Percentiles rank a stretch among this genome's conserved stretches.
phyloP scores from a whole-genome alignment of 176 grass and related monocot genomes.

The Oryza meridionalis region DNA sequence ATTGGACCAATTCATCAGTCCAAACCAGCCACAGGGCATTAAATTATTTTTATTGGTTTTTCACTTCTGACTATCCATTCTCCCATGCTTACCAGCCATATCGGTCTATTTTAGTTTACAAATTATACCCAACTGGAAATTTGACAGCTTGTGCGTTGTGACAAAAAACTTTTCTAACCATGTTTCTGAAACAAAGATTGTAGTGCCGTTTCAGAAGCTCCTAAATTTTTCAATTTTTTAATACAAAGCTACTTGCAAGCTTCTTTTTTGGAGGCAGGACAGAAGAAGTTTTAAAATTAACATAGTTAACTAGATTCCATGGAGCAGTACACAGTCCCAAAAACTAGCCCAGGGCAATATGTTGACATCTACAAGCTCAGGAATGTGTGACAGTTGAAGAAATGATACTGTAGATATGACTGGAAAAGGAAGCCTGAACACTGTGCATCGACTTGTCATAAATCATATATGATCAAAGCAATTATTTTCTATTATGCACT shows the following conservation, averaged over 20 bases:
- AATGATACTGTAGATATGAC: slow-evolving; percentile 3
- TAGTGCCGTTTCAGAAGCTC: neutral
- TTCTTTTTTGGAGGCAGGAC: slow-evolving; percentile 10
- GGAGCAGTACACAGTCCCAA: neutral
- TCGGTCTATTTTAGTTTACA: neutral
- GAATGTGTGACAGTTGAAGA: neutral
- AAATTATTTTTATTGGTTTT: neutral
- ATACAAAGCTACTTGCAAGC: slow-evolving; percentile 17
- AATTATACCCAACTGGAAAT: neutral
- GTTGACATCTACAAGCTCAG: slow-evolving; percentile 6
- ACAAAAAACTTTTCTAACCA: neutral
- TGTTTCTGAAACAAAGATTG: neutral
- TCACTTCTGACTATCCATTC: neutral
- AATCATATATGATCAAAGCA: slow-evolving; percentile 15
- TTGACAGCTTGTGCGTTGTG: neutral
- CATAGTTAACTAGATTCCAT: neutral
- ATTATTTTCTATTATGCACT: neutral
- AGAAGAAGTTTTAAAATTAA: neutral
- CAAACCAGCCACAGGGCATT: neutral
- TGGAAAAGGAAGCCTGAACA: slow-evolving; percentile 16
- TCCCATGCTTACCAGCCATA: neutral
- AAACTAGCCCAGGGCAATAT: slow-evolving; percentile 9
- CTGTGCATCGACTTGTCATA: neutral
- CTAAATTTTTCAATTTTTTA: neutral
- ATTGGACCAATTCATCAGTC: neutral